Evolutionary conservation across 208 protist species (phyloP).

Genomic region (Crithidia expoeki): DNA sequence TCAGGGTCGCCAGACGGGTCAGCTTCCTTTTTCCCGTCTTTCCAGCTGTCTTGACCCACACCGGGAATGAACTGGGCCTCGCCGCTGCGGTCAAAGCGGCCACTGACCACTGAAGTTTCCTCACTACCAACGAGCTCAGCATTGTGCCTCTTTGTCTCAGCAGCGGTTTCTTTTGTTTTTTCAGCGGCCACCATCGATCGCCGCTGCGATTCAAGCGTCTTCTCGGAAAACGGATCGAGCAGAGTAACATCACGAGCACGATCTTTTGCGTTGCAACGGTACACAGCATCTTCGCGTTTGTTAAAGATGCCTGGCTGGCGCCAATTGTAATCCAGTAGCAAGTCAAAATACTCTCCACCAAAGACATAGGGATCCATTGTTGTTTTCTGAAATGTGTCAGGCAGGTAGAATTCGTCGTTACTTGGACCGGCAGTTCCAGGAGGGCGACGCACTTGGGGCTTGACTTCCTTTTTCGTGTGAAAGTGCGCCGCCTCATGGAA

Average conservation of each 20-base stretch:
- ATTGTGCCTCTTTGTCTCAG: constrained; percentile 23
- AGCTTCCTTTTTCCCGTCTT: not conserved
- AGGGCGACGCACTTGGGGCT: constrained; percentile 50
- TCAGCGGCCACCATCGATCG: constrained; percentile 47
- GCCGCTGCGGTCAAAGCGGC: constrained; percentile 51
- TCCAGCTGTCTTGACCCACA: constrained; percentile 11
- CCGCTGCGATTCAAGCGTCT: constrained; percentile 50
- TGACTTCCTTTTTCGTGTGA: constrained; percentile 79
- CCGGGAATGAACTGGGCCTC: constrained; percentile 77
- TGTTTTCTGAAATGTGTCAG: constrained; percentile 64
- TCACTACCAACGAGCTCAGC: not conserved
- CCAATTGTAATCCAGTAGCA: constrained; percentile 88
- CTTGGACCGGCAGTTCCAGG: constrained; percentile 37
- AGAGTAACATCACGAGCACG: constrained; percentile 68
- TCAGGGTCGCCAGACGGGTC: constrained; percentile 31
- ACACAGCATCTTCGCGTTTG: constrained; percentile 32
- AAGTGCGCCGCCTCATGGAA: constrained; percentile 78
- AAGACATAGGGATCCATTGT: constrained; percentile 89
- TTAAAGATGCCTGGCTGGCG: constrained; percentile 40
- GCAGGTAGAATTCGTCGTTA: constrained; percentile 56
- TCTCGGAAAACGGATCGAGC: constrained; percentile 83
- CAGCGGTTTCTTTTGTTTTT: constrained; percentile 39
- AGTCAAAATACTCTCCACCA: constrained; percentile 85
- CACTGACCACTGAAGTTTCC: constrained; percentile 7
- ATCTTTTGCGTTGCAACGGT: constrained; percentile 66